phyloP scores from a whole-genome alignment of 2,329 filamentous ascomycete genomes.

The Fusarium lateritium region DNA sequence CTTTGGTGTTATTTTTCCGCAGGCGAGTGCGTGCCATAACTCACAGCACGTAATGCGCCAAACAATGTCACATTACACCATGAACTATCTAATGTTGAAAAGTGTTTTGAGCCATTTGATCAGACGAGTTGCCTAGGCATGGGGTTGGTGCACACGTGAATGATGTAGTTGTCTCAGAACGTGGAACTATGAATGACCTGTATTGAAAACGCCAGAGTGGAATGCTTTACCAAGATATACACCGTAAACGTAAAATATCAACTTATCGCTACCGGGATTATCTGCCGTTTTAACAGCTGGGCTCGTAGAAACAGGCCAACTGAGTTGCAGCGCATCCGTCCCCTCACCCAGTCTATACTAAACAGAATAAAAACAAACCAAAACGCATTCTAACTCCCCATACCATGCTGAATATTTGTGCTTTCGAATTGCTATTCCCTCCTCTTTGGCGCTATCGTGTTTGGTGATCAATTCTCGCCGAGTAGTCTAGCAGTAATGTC shows the following conservation, averaged over 20 bases:
- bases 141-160: conserved; percentile 18
- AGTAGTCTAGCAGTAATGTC: conserved; percentile 90
- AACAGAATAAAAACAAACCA: conserved; percentile 11
- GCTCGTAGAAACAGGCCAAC: background rate
- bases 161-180: conserved; percentile 5
- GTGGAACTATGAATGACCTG: background rate
- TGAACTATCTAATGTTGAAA: conserved; percentile 39
- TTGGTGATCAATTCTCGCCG: conserved; percentile 74
- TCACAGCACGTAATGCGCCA: conserved; percentile 42
- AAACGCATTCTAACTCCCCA: conserved; percentile 43
- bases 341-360: conserved; percentile 30
- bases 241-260: background rate
- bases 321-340: conserved; percentile 7
- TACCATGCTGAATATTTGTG: conserved; percentile 40
- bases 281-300: background rate
- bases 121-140: background rate
- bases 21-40: conserved; percentile 45
- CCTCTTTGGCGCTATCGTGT: conserved; percentile 4
- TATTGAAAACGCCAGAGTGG: background rate
- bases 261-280: background rate
- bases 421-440: conserved; percentile 14
- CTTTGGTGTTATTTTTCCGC: conserved; percentile 37
- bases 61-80: conserved; percentile 46
- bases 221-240: background rate
- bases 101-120: conserved; percentile 36